Evolutionary conservation across 257 asterid genomes (phyloP).

Genomic region (Solanum sitiens): DNA sequence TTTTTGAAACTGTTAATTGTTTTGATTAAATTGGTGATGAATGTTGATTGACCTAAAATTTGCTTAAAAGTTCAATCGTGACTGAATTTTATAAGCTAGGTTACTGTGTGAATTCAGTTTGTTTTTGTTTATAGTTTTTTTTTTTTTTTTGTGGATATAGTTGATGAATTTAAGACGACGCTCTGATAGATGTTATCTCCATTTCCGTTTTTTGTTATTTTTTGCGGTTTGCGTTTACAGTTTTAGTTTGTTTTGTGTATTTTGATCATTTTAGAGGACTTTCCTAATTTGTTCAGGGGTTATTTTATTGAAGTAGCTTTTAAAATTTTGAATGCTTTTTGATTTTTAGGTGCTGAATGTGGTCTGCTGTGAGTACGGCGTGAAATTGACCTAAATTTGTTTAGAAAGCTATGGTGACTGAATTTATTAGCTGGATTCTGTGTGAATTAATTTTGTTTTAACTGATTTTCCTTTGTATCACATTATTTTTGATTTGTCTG

Average conservation of each 20-base stretch:
- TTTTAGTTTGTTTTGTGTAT: not conserved
- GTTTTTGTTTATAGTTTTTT: not conserved
- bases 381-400: slow-evolving; percentile 6
- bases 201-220: not conserved
- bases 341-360: not conserved
- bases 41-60: not conserved
- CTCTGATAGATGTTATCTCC: not conserved
- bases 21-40: not conserved
- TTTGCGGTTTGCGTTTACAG: slow-evolving; percentile 4
- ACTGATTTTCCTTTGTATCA: not conserved
- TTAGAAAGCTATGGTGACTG: not conserved
- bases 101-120: not conserved
- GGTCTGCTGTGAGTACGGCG: not conserved
- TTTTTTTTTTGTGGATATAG: not conserved
- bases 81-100: not conserved
- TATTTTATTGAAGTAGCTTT: not conserved
- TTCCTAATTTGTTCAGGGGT: not conserved
- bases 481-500: not conserved
- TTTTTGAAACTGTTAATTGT: not conserved
- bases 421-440: not conserved
- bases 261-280: not conserved
- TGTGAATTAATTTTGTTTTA: not conserved
- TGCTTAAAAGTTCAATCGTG: not conserved
- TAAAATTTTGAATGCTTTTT: not conserved
- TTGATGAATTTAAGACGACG: not conserved